A percentile compares a stretch with the other conserved stretches of the same genome.
Conservation (phyloP, 2,329 filamentous ascomycete species). For the Talaromyces sp. region DNA sequence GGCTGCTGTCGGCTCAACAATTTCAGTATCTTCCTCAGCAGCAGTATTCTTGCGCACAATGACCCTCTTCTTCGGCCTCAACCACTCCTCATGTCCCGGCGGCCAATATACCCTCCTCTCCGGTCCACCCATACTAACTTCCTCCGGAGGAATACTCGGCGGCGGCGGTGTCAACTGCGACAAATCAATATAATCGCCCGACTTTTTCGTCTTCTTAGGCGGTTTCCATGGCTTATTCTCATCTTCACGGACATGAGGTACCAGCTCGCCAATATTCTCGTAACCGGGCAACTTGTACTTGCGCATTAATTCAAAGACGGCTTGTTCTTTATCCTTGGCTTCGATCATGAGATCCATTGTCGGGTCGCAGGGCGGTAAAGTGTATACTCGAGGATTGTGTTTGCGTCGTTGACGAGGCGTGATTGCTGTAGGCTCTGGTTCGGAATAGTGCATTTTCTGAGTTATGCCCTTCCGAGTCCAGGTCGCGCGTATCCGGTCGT, state of each 20-base stretch:
- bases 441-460: conserved; percentile 97
- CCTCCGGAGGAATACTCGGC: conserved; percentile 58
- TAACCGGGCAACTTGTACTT: conserved; percentile 80
- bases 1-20: conserved; percentile 12
- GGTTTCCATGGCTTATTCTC: conserved; percentile 62
- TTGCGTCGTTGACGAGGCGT: conserved; percentile 77
- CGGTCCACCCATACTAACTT: conserved; percentile 82
- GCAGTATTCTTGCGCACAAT: conserved; percentile 11
- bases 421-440: conserved; percentile 71
- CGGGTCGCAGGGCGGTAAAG: conserved; percentile 73
- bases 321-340: conserved; percentile 96
- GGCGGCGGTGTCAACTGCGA: conserved; percentile 44
- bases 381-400: conserved; percentile 74
- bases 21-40: conserved; percentile 15
- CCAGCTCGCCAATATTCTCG: conserved; percentile 69
- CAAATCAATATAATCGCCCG: conserved; percentile 34
- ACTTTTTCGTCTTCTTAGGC: conserved; percentile 46
- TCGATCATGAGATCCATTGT: conserved; percentile 99
- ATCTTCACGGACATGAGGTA: conserved; percentile 72
- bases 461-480: conserved; percentile 81
- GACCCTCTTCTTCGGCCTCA: conserved; percentile 58
- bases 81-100: conserved; percentile 82
- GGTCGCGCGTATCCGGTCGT: conserved; percentile 72
- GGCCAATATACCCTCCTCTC: conserved; percentile 87
- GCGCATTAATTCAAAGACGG: conserved; percentile 90